Percentiles rank a stretch among this genome's conserved stretches.
Conservation (phyloP, 768 basidiomycete species). For the Mrakia blollopis region DNA sequence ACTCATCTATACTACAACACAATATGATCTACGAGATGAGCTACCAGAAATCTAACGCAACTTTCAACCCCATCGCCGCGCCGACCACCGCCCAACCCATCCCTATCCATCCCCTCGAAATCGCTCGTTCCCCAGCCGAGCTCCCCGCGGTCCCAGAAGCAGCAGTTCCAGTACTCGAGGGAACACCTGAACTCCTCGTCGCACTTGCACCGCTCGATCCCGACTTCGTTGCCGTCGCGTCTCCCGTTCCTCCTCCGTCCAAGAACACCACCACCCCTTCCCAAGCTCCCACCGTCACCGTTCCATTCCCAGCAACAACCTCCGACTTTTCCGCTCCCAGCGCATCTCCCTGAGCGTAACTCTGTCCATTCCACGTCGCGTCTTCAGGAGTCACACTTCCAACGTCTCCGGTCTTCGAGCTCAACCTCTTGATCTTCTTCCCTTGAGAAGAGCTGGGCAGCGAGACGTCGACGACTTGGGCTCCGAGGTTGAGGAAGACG, state of each 20-base stretch:
- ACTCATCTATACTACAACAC: too few relatives aligned
- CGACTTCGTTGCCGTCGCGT: background rate
- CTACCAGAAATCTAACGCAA: background rate
- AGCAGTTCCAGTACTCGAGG: background rate
- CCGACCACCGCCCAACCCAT: background rate
- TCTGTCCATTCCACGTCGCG: conserved; percentile 44
- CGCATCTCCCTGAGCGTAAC: conserved; percentile 42
- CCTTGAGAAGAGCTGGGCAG: conserved; percentile 28
- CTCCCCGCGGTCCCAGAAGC: background rate
- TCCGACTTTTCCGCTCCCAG: conserved; percentile 38
- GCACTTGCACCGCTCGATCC: too few relatives aligned
- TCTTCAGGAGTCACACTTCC: conserved; percentile 39
- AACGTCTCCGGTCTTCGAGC: conserved; percentile 37
- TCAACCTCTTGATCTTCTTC: conserved; percentile 40
- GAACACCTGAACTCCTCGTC: background rate
- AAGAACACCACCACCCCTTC: conserved; percentile 44
- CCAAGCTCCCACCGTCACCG: conserved; percentile 39
- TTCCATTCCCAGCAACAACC: conserved; percentile 28
- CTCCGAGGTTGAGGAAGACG: conserved; percentile 41
- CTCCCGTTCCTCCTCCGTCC: background rate
- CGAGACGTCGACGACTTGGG: conserved; percentile 33
- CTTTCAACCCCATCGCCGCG: background rate
- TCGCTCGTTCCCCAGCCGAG: background rate
- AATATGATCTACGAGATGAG: too few relatives aligned
- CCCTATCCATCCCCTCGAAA: too few relatives aligned